These are phyloP conservation scores for Yamadazyma diddensiae DNA, from an alignment of 1,139 yeast species.

Conservation along the genomic window DNA sequence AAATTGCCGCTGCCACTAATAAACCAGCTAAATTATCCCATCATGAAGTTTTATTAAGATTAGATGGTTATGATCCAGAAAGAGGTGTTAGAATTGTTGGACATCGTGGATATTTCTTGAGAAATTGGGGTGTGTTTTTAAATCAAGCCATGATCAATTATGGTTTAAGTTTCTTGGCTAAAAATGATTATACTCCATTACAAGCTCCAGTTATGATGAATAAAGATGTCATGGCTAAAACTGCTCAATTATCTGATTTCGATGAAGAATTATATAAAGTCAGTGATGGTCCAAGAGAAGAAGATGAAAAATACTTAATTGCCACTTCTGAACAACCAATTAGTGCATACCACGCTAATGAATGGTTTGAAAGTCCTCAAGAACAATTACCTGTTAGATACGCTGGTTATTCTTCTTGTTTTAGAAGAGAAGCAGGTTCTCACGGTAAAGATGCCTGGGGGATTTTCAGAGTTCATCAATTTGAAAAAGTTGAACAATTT, in stretches of 20 bases:
- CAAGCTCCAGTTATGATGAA: conserved; percentile 99
- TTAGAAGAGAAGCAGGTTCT: conserved; percentile 99
- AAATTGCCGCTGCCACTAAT: conserved; percentile 70
- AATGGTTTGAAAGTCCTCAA: conserved; percentile 97
- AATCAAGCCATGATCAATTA: conserved; percentile 98
- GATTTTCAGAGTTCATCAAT: conserved; percentile 97
- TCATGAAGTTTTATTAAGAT: conserved; percentile 89
- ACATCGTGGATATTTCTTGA: conserved; percentile 96
- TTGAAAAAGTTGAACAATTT: conserved; percentile 97
- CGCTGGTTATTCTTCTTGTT: conserved; percentile 97
- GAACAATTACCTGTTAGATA: conserved; percentile 95
- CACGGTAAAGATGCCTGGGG: conserved; percentile 99
- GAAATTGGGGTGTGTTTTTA: conserved; percentile 93
- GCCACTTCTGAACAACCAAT: conserved; percentile 99
- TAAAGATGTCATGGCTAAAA: conserved; percentile 98
- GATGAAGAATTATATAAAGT: conserved; percentile 98
- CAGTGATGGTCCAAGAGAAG: conserved; percentile 65
- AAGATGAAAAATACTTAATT: conserved; percentile 93
- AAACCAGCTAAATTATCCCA: conserved; percentile 82
- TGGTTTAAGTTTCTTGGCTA: conserved; percentile 81
- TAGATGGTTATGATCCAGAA: conserved; percentile 98
- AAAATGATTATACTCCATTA: conserved; percentile 80
- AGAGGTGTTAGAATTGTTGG: conserved; percentile 98
- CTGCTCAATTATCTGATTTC: conserved; percentile 96
- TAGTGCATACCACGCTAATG: conserved; percentile 95